Conservation (phyloP, 1,284 basidiomycete genomes). For the Ceratobasidium sp. region DNA sequence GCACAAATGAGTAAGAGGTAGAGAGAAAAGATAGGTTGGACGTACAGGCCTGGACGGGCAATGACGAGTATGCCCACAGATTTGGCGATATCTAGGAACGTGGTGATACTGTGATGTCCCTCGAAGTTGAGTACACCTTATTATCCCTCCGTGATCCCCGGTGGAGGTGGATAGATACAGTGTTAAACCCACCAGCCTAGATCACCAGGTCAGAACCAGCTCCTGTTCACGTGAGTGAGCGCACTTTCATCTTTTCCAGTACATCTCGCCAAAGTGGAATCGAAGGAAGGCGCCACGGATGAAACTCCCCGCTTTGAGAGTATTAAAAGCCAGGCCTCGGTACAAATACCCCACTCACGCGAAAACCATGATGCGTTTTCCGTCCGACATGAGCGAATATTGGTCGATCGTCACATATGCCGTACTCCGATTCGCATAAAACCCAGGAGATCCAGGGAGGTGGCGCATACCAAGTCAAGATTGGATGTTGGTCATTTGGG, state of each 20-base stretch:
- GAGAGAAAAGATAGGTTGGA: neutral
- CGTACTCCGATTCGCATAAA: slow-evolving; percentile 59
- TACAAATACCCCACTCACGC: neutral
- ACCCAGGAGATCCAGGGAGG: slow-evolving; percentile 53
- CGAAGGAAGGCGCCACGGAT: slow-evolving; percentile 44
- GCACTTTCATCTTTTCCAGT: slow-evolving; percentile 45
- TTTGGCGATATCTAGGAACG: slow-evolving; percentile 42
- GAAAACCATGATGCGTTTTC: slow-evolving; percentile 32
- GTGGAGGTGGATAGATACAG: slow-evolving; percentile 42
- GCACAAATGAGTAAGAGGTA: neutral
- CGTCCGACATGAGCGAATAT: slow-evolving; percentile 43
- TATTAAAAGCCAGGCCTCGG: neutral
- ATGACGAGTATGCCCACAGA: slow-evolving; percentile 44
- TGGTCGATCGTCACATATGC: slow-evolving; percentile 58
- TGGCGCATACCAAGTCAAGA: slow-evolving; percentile 23
- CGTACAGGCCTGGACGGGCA: slow-evolving; percentile 51
- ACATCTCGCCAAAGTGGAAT: slow-evolving; percentile 44
- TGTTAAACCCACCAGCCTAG: slow-evolving; percentile 46
- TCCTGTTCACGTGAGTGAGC: neutral
- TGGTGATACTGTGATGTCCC: slow-evolving; percentile 31
- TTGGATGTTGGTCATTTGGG: neutral
- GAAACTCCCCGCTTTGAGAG: slow-evolving; percentile 22
- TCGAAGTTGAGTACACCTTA: slow-evolving; percentile 39
- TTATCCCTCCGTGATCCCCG: slow-evolving; percentile 44
- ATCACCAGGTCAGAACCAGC: neutral